Base-by-base conservation (phyloP, 352 stramenopile species). In the Pythium biforme region DNA sequence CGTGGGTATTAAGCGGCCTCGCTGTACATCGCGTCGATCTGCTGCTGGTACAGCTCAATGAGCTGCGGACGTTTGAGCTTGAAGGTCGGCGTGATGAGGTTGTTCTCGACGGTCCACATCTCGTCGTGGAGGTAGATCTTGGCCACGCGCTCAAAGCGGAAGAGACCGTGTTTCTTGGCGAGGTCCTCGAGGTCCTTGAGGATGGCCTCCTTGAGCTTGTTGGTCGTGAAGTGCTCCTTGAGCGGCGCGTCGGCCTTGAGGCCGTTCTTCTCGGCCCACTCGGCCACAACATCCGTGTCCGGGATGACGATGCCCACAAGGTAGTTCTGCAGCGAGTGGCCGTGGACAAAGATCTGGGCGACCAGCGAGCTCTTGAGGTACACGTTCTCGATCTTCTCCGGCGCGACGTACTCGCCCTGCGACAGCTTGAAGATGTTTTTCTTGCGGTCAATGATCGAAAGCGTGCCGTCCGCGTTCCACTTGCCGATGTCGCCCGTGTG, bases 391-490 rank as follows among this genome's bases (percentile, higher is more conserved):
- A 99, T 89, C 79, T 98, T 98, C 75, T 99, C 97, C 6, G 96
- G 77, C 0, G 97, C 95, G 6, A 99, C 86, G 73, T 99, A 99
- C 76, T 99, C 97, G 48, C 96, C 97, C 69, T 97, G 87, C 23
- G 88, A 83, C n/a, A 97, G 83, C 85, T 97, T 97, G 77, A 97
- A 97, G 69, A 98, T 96, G 73, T 97, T 97, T 75, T 98, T 97
- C 79, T 95, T 96, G 46, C 89, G 84, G 59, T 96, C 89, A 37
- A 96, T 89, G 69, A 98, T 97, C 53, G 81, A 85, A 50, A 98
- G 69, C 53, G 86, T 97, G 34, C 93, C 93, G 62, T 98, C 86
- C 23, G 86, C 86, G 73, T 99, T 99, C 77, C 98, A 97, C 45
- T 81, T 82, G 17, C 94, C 97, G 40, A 99, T 89, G 77, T 99